Evolutionary conservation across 192 early-diverging fungal genomes (phyloP).

Genomic region (Phycomyces blakesleeanus): DNA sequence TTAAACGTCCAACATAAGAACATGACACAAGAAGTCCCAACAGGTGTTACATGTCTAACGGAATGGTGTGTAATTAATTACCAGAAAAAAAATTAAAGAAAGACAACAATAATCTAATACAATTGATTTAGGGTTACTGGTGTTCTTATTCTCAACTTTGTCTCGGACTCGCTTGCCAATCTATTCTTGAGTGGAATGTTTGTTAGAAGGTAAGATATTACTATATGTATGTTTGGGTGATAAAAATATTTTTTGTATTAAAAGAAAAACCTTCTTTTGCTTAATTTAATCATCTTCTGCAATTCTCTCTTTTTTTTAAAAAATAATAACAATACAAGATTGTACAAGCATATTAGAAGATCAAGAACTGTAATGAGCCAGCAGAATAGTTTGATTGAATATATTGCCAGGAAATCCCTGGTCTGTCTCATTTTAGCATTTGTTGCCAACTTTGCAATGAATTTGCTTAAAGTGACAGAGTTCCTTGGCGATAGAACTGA

Average conservation of each 20-base stretch:
- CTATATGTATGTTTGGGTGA: neutral
- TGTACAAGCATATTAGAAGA: constrained; percentile 23
- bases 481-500: constrained; percentile 33
- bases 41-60: constrained; percentile 21
- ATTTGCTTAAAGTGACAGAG: constrained; percentile 30
- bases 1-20: constrained; percentile 7
- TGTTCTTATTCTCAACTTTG: constrained; percentile 35
- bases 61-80: constrained; percentile 17
- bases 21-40: neutral
- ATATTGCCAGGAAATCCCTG: constrained; percentile 34
- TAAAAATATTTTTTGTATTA: too few species aligned
- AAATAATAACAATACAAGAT: too few species aligned
- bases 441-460: constrained; percentile 31
- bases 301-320: too few species aligned
- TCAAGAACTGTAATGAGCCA: constrained; percentile 15
- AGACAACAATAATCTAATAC: too few species aligned
- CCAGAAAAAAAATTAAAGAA: neutral
- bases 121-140: constrained; percentile 23
- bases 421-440: constrained; percentile 27
- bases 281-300: too few species aligned
- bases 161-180: constrained; percentile 32
- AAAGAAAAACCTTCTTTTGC: too few species aligned
- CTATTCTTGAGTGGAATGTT: constrained; percentile 37
- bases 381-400: constrained; percentile 24
- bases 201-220: constrained; percentile 27